A percentile compares a stretch with the other conserved stretches of the same genome.
These are phyloP conservation scores for Pistacia vera DNA, from an alignment of 345 rosid genomes.

Conservation along the genomic window DNA sequence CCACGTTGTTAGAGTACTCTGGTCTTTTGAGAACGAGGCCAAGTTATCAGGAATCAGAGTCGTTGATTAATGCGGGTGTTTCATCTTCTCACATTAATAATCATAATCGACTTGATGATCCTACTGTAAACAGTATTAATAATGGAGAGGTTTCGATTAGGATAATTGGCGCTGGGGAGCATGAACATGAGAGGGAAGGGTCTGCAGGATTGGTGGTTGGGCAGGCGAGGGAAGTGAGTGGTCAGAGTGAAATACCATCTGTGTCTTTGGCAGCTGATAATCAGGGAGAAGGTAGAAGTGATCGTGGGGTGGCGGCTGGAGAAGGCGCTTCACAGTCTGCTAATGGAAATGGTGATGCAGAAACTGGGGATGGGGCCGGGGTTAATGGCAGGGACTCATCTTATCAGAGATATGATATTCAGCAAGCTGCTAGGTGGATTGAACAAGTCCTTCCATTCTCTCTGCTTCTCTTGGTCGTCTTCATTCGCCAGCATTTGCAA, in stretches of 20 bases:
- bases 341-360: constrained; percentile 48
- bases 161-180: constrained; percentile 89
- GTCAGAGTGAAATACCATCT: constrained; percentile 40
- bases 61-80: constrained; percentile 37
- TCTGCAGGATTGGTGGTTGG: constrained; percentile 61
- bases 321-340: constrained; percentile 53
- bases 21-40: constrained; percentile 73
- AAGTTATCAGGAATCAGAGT: constrained; percentile 56
- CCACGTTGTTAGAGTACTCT: constrained; percentile 88
- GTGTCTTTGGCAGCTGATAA: constrained; percentile 31
- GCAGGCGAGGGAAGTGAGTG: constrained; percentile 44
- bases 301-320: constrained; percentile 32
- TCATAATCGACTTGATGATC: constrained; percentile 43
- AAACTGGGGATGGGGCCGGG: constrained; percentile 51
- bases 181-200: constrained; percentile 53
- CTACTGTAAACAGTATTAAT: constrained; percentile 30
- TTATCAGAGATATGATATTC: constrained; percentile 98
- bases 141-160: constrained; percentile 92
- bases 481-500: constrained; percentile 99
- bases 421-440: constrained; percentile 98
- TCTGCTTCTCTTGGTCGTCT: constrained; percentile 93
- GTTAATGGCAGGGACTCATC: constrained; percentile 73
- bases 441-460: constrained; percentile 98
- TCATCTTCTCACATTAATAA: constrained; percentile 19
- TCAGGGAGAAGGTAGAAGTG: constrained; percentile 51